phyloP scores from a whole-genome alignment of 345 rosid genomes.

The Arabis alpina region DNA sequence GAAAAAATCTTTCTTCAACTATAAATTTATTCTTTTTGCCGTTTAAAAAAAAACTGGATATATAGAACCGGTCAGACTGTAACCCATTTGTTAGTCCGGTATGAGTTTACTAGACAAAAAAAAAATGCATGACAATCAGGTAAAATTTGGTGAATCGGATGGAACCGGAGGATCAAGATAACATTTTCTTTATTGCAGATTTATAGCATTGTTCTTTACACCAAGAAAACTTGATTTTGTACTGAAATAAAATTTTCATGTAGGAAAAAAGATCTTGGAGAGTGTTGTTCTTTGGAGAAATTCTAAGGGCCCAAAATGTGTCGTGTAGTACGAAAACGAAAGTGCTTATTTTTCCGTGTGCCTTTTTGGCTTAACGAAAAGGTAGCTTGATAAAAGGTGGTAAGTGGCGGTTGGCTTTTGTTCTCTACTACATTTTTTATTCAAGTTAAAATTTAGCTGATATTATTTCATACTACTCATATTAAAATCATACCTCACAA shows the following conservation, averaged over 20 bases:
- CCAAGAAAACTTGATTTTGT: background rate
- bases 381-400: constrained; percentile 21
- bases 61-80: no score
- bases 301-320: background rate
- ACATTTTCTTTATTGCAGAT: no score
- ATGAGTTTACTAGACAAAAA: no score
- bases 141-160: background rate
- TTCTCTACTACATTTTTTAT: constrained; percentile 1
- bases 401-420: constrained; percentile 17
- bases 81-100: background rate
- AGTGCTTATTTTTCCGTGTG: constrained; percentile 3
- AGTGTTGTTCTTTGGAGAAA: constrained; percentile 10
- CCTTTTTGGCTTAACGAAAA: constrained; percentile 29
- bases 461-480: background rate
- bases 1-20: no score
- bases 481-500: background rate
- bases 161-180: background rate
- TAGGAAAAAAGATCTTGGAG: background rate
- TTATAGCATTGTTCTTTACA: no score
- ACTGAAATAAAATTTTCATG: background rate
- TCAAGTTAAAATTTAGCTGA: background rate
- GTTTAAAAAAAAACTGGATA: no score
- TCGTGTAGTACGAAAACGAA: constrained; percentile 21
- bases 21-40: no score
- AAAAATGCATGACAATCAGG: no score